A percentile compares a stretch with the other conserved stretches of the same genome.
Conservation (phyloP, 495 filamentous ascomycete species). For the Aspergillus affinis region DNA sequence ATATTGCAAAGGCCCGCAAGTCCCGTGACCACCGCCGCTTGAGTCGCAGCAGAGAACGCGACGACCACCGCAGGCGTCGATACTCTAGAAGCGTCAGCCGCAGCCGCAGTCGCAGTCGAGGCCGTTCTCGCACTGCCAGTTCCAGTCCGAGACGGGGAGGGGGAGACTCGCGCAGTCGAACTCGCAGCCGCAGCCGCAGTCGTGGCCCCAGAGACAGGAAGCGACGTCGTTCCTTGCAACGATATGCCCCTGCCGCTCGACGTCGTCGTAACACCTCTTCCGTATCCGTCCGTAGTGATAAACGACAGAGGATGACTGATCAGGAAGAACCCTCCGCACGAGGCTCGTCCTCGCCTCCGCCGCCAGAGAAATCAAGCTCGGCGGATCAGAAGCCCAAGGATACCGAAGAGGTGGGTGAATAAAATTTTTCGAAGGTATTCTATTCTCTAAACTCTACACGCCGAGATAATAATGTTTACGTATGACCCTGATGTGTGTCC, state of each 20-base stretch:
- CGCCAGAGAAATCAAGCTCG: constrained; percentile 26
- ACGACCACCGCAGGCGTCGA: constrained; percentile 37
- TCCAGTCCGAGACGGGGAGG: constrained; percentile 28
- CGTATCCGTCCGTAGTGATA: constrained; percentile 51
- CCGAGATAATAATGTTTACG: neutral
- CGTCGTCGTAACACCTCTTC: constrained; percentile 52
- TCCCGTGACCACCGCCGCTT: constrained; percentile 38
- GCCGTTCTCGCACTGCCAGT: constrained; percentile 40
- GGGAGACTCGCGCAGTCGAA: constrained; percentile 26
- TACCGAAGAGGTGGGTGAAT: constrained; percentile 51
- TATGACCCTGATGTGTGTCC: constrained; percentile 3
- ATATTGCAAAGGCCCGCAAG: constrained; percentile 49
- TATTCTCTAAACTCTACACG: constrained; percentile 1
- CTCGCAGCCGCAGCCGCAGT: constrained; percentile 30
- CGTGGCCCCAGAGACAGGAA: constrained; percentile 43
- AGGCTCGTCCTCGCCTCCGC: constrained; percentile 45
- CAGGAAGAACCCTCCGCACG: constrained; percentile 50
- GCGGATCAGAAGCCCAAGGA: constrained; percentile 27
- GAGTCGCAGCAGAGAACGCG: constrained; percentile 37
- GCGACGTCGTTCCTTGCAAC: constrained; percentile 52
- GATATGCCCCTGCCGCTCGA: constrained; percentile 51
- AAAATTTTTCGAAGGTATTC: constrained; percentile 24
- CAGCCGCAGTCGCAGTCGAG: constrained; percentile 42
- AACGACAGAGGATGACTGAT: constrained; percentile 61
- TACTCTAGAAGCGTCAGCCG: constrained; percentile 41